Evolutionary conservation across 1,284 basidiomycete genomes (phyloP).

Genomic region (Leccinum pachyderme): DNA sequence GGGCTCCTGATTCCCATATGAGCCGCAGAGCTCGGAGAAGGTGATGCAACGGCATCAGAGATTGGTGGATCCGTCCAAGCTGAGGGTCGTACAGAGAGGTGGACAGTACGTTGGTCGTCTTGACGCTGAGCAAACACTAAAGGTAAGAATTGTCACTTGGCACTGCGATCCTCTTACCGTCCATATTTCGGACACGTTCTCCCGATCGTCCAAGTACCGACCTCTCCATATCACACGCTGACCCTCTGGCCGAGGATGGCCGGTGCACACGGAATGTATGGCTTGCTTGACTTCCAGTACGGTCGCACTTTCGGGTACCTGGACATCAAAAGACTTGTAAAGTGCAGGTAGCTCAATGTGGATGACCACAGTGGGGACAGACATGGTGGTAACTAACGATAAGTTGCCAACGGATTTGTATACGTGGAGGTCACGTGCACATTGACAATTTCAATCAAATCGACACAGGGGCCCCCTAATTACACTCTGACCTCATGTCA

Average conservation of each 20-base stretch:
- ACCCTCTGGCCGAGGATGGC: conserved; percentile 63
- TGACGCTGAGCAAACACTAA: conserved; percentile 41
- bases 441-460: no score
- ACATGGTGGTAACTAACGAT: conserved; percentile 24
- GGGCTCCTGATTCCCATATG: not conserved
- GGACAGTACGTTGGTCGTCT: conserved; percentile 60
- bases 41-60: conserved; percentile 12
- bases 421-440: conserved; percentile 35
- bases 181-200: conserved; percentile 67
- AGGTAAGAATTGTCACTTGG: conserved; percentile 10
- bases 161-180: conserved; percentile 44
- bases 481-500: not conserved
- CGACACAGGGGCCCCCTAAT: no score
- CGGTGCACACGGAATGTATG: conserved; percentile 59
- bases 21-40: conserved; percentile 1
- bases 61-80: conserved; percentile 62
- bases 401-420: not conserved
- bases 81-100: conserved; percentile 73
- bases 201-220: conserved; percentile 60
- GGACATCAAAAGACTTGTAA: conserved; percentile 60
- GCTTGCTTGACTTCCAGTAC: conserved; percentile 66
- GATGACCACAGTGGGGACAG: conserved; percentile 48
- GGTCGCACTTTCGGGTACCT: conserved; percentile 47
- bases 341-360: conserved; percentile 74
- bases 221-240: conserved; percentile 77